Evolutionary conservation across 768 basidiomycete genomes (phyloP), one percentile per base, ranked within the genome.

Genomic region (Chiua virens): DNA sequence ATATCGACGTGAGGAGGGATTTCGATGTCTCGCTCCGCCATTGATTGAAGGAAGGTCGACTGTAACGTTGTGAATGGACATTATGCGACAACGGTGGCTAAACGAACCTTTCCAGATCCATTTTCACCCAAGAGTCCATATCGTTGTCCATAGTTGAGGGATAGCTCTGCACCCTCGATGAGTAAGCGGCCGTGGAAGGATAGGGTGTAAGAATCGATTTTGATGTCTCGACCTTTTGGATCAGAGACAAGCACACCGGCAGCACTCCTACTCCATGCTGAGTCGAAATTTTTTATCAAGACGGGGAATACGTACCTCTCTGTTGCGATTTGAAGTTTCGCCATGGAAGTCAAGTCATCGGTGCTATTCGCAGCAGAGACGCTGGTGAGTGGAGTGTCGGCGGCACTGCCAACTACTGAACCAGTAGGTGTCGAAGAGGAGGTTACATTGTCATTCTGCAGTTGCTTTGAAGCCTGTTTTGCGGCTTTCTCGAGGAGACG

Each of bases 101-200:
- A 49, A 62, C 75, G 47, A 55, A 94, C 94, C 85, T 99, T 99
- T 75, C 96, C 96, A n/a, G 91, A 95, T 28, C 96, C 96, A 67
- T 99, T 98, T 70, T 98, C 93, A 34, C 96, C 96, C 38, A 99
- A 77, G 28, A 99, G 78, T 70, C 97, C 97, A 64, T 99, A 99
- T 57, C 92, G 76, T 65, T 95, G 90, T 1, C 92, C 92, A 59
- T 94, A 92, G 67, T 92, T 92, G 55, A 92, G 83, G 4, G 87
- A 72, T 44, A 92, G 79, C 69, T 87, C 83, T 5, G 79, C 77
- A 41, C 65, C 65, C 52, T 86, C 84, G 50, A 90, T 78, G 54
- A 90, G 79, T 25, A 96, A 76, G 42, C 97, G 82, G 21, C 97
- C 97, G 63, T 99, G 97, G 81, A 98, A 99, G 3, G 94, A 97